Conservation (phyloP, 139 green algal species). For the Chlorella vulgaris region DNA sequence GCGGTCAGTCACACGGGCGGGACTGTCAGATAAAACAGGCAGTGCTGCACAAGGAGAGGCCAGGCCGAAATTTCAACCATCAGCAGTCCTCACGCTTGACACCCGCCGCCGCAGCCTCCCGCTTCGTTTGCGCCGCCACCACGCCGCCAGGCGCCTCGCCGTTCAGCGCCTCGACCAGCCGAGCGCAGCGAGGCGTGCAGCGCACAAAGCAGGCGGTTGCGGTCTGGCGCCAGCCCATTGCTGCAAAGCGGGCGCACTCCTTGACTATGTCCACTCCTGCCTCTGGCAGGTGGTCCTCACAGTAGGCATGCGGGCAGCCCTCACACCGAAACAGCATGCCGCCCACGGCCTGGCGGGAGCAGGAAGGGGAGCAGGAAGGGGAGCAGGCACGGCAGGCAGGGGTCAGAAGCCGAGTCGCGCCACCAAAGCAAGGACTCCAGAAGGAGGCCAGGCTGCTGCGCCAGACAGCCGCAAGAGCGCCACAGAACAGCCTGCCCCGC, state of each 20-base stretch:
- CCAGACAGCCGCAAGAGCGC: too few species aligned
- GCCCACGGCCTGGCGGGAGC: slow-evolving; percentile 38
- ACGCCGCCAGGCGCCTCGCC: too few species aligned
- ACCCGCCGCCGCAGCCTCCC: too few species aligned
- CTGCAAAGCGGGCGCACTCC: slow-evolving; percentile 48
- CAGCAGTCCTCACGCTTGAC: too few species aligned
- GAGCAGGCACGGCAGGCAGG: too few species aligned
- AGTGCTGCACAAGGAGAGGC: too few species aligned
- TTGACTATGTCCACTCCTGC: slow-evolving; percentile 51
- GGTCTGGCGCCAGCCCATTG: slow-evolving; percentile 22
- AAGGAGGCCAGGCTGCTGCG: too few species aligned
- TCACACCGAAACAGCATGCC: slow-evolving; percentile 68
- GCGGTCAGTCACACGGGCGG: too few species aligned
- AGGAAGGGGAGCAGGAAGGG: not conserved
- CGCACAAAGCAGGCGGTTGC: slow-evolving; percentile 25
- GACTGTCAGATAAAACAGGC: too few species aligned
- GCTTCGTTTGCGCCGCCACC: too few species aligned
- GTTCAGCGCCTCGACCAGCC: not conserved
- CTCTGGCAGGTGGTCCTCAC: slow-evolving; percentile 67
- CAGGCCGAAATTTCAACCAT: too few species aligned
- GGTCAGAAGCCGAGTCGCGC: not conserved
- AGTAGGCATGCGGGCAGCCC: slow-evolving; percentile 47
- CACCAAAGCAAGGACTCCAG: not conserved
- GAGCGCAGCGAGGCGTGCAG: slow-evolving; percentile 15
- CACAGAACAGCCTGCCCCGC: not conserved